Evolutionary conservation across 129 eudicot species (phyloP).

Genomic region (Mikania micrantha): DNA sequence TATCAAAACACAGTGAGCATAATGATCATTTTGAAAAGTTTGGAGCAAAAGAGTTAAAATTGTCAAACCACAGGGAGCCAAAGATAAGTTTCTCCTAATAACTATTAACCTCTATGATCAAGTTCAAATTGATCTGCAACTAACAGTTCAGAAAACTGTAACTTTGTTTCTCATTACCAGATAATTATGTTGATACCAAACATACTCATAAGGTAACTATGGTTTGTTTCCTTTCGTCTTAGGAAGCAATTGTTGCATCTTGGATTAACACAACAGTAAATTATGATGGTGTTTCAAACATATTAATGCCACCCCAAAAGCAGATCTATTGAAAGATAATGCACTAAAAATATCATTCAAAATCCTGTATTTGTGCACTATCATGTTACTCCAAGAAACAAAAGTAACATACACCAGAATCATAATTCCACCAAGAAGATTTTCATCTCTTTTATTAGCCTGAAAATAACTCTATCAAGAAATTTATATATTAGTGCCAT

Average conservation of each 20-base stretch:
- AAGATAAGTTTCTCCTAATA: no score
- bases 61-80: no score
- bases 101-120: no score
- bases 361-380: not conserved
- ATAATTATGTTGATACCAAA: no score
- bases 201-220: no score
- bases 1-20: no score
- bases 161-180: no score
- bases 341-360: not conserved
- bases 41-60: no score
- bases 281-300: not conserved
- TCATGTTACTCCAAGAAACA: not conserved
- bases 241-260: not conserved
- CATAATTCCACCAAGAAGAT: constrained; percentile 7
- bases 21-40: no score
- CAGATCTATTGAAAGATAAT: not conserved
- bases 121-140: no score
- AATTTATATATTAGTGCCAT: constrained; percentile 9
- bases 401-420: not conserved
- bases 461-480: constrained; percentile 5
- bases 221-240: no score
- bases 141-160: no score
- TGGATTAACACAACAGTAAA: not conserved
- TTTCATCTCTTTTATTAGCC: constrained; percentile 20
- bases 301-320: not conserved